A percentile compares a stretch with the other conserved stretches of the same genome.
Conservation (phyloP, 2,329 filamentous ascomycete species). For the Intubia oerlemansii region DNA sequence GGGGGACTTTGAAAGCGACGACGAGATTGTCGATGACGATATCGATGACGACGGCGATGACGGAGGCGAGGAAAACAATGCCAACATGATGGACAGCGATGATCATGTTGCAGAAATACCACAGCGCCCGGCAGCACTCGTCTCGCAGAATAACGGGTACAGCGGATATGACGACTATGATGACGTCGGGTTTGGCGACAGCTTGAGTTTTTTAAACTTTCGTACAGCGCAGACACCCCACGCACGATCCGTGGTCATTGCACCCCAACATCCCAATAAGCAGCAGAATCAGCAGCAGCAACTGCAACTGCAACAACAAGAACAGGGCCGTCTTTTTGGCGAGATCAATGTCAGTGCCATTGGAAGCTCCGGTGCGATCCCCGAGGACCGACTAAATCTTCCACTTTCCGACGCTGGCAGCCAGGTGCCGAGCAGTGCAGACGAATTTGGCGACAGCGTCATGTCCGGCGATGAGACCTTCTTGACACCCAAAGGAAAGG, state of each 20-base stretch:
- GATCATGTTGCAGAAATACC: slow-evolving; percentile 13
- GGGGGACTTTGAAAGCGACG: slow-evolving; percentile 9
- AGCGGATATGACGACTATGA: slow-evolving; percentile 11
- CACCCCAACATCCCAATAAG: too few species aligned
- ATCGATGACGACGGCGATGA: neutral
- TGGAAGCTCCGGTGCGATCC: slow-evolving; percentile 29
- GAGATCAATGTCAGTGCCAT: slow-evolving; percentile 32
- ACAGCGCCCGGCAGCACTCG: slow-evolving; percentile 18
- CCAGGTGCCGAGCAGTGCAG: slow-evolving; percentile 17
- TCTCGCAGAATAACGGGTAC: slow-evolving; percentile 48
- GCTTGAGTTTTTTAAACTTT: too few species aligned
- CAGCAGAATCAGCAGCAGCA: too few species aligned
- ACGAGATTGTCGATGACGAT: slow-evolving; percentile 12
- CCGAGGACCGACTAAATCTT: slow-evolving; percentile 26
- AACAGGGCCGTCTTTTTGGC: slow-evolving; percentile 33
- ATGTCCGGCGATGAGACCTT: slow-evolving; percentile 18
- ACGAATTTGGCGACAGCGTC: slow-evolving; percentile 25
- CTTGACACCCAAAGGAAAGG: slow-evolving; percentile 2
- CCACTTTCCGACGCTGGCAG: slow-evolving; percentile 13
- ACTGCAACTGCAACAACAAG: too few species aligned
- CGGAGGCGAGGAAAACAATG: slow-evolving; percentile 8
- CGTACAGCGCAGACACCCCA: too few species aligned
- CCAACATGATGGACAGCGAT: slow-evolving; percentile 11
- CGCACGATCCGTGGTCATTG: too few species aligned
- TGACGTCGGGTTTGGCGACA: too few species aligned